Conservation (phyloP, 345 rosid species). For the Arabis hirsuta region DNA sequence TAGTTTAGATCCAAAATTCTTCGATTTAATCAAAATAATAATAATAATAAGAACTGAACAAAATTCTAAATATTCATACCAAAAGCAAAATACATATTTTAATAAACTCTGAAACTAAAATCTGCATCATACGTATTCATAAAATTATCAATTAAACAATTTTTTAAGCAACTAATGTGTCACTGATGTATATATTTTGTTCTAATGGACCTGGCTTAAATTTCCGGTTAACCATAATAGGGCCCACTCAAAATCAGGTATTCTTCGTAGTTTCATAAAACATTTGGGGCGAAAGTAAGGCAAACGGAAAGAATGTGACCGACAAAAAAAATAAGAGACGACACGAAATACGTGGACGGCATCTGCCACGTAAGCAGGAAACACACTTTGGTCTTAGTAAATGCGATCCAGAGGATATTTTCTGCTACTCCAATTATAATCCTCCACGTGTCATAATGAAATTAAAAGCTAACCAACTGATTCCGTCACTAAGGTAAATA, state of each 20-base stretch:
- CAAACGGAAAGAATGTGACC: conserved; percentile 32
- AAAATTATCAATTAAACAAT: no score
- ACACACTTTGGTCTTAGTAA: background rate
- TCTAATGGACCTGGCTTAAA: background rate
- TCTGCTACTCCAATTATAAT: background rate
- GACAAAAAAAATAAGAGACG: conserved; percentile 7
- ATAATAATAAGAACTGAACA: no score
- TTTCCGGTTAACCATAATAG: background rate
- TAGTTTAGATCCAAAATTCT: no score
- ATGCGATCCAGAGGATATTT: conserved; percentile 1
- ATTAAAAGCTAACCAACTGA: background rate
- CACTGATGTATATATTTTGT: background rate
- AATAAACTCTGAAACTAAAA: no score
- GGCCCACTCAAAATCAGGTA: conserved; percentile 15
- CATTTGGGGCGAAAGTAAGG: conserved; percentile 28
- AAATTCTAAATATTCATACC: no score
- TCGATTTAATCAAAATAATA: no score
- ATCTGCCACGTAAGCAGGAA: conserved; percentile 24
- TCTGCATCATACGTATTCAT: no score
- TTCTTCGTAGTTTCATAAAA: conserved; percentile 6
- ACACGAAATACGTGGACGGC: conserved; percentile 36
- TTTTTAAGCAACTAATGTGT: no score
- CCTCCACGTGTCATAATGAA: background rate
- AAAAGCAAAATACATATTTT: no score
- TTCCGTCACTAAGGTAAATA: background rate